Conservation (phyloP, 805 yeast species). For the Candida oleophila region DNA sequence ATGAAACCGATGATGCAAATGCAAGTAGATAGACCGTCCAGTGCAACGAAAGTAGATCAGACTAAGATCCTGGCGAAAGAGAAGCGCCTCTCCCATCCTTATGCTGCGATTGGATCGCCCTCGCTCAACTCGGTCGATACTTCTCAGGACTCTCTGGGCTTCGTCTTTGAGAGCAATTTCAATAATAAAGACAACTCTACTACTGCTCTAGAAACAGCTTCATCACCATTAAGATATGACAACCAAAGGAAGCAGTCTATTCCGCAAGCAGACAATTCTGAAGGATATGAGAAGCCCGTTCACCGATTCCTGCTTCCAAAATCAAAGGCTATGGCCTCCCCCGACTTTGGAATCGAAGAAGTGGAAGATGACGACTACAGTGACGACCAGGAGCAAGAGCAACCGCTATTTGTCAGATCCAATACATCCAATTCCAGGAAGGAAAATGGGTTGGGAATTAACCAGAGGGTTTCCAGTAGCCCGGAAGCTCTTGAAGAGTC, state of each 20-base stretch:
- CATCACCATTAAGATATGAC: conserved; percentile 23
- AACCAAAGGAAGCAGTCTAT: conserved; percentile 8
- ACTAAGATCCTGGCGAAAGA: conserved; percentile 1
- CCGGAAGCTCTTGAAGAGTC: conserved; percentile 3
- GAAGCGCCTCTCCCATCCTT: conserved; percentile 2
- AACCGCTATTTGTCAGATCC: background rate
- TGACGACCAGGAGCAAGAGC: conserved; percentile 7
- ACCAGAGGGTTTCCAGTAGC: background rate
- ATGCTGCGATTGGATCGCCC: conserved; percentile 1
- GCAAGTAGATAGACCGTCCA: conserved; percentile 24
- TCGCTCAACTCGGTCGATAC: background rate
- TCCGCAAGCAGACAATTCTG: conserved; percentile 2
- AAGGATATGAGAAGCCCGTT: conserved; percentile 1
- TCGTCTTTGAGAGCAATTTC: conserved; percentile 10
- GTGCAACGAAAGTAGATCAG: background rate
- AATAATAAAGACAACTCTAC: background rate
- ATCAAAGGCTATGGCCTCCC: conserved; percentile 5
- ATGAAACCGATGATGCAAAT: conserved; percentile 41
- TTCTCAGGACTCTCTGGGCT: conserved; percentile 14
- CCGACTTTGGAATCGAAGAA: conserved; percentile 39
- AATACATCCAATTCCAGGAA: conserved; percentile 1
- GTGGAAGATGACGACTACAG: conserved; percentile 22
- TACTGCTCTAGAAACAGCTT: too few relatives aligned
- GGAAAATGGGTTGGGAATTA: background rate
- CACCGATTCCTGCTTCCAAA: background rate